These are phyloP conservation scores for Calonectria pseudoreteaudii DNA, from an alignment of 2,329 filamentous ascomycete genomes.

Conservation along the genomic window DNA sequence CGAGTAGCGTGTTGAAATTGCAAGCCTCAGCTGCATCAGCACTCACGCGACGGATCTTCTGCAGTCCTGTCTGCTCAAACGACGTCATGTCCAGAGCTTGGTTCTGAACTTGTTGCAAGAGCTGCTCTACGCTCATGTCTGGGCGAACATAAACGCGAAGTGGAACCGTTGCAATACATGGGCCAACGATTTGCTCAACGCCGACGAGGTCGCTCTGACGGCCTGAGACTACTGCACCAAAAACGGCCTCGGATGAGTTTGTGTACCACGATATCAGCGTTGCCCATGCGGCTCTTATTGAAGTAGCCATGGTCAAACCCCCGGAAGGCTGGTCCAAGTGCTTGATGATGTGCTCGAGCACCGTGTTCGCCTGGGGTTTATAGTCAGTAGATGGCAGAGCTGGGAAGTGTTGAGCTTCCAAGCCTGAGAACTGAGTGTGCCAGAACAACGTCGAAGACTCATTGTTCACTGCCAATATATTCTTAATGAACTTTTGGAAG, in stretches of 20 bases:
- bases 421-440: constrained; percentile 2
- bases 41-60: background rate
- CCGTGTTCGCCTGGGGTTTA: background rate
- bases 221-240: constrained; percentile 3
- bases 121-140: constrained; percentile 8
- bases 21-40: background rate
- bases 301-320: background rate
- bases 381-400: constrained; percentile 1
- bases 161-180: constrained; percentile 3
- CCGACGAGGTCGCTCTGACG: background rate
- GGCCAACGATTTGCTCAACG: constrained; percentile 2
- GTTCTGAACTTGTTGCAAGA: constrained; percentile 3
- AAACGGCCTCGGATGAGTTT: constrained; percentile 9
- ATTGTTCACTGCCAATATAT: constrained; percentile 2
- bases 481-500: constrained; percentile 4
- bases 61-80: constrained; percentile 8
- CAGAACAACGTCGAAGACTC: constrained; percentile 1
- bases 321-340: background rate
- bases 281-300: constrained; percentile 4
- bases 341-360: constrained; percentile 7
- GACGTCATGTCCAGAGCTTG: constrained; percentile 2
- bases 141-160: constrained; percentile 4
- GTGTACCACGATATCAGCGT: constrained; percentile 4
- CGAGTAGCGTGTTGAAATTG: constrained; percentile 8
- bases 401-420: constrained; percentile 7